Evolutionary conservation across 176 grass and related monocot genomes (phyloP).

Genomic region (Oryza punctata): DNA sequence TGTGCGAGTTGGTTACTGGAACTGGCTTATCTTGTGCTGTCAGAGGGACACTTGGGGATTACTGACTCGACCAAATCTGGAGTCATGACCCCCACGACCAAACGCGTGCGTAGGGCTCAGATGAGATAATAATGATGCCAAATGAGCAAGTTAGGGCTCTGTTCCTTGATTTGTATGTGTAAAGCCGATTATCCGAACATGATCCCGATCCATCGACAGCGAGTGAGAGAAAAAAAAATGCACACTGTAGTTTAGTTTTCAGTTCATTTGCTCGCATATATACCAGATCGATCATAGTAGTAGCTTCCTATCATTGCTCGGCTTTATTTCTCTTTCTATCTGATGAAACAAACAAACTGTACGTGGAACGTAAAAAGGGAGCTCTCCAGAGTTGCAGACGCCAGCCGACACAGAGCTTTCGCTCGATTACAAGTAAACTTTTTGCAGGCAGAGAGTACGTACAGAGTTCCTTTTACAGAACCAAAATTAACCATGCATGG

Average conservation of each 20-base stretch:
- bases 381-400: neutral
- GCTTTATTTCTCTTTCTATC: neutral
- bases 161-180: constrained; percentile 1
- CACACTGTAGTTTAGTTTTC: neutral
- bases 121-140: constrained; percentile 20
- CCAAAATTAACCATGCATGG: neutral
- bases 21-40: neutral
- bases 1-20: neutral
- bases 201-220: neutral
- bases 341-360: neutral
- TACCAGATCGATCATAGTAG: neutral
- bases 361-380: constrained; percentile 22
- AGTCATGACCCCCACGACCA: neutral
- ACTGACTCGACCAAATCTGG: neutral
- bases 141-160: constrained; percentile 32
- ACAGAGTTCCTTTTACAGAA: neutral
- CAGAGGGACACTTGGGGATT: constrained; percentile 20
- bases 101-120: constrained; percentile 22
- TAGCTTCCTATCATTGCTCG: neutral
- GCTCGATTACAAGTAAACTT: neutral
- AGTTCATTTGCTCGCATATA: neutral
- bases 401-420: constrained; percentile 8
- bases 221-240: neutral
- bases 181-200: neutral
- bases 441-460: neutral